Evolutionary conservation across 805 yeast genomes (phyloP).

Genomic region (Scheffersomyces coipomensis): DNA sequence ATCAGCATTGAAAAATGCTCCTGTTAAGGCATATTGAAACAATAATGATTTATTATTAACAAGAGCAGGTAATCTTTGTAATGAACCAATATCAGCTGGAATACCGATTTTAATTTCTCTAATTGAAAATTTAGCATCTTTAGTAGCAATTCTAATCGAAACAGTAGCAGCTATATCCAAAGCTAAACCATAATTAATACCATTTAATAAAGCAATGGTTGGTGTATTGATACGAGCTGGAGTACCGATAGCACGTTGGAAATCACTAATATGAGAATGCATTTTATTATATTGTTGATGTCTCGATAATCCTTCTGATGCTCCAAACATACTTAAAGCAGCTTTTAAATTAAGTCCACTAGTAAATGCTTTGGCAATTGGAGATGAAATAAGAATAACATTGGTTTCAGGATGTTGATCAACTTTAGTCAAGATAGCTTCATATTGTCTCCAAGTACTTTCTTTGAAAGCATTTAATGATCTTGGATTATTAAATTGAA

Average conservation of each 20-base stretch:
- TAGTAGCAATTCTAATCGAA: conserved; percentile 55
- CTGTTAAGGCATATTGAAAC: conserved; percentile 62
- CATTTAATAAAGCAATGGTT: conserved; percentile 67
- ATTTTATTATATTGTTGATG: conserved; percentile 12
- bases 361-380: conserved; percentile 54
- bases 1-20: conserved; percentile 50
- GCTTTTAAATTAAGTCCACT: conserved; percentile 64
- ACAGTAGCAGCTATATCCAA: conserved; percentile 62
- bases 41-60: conserved; percentile 56
- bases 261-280: conserved; percentile 42
- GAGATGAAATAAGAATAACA: conserved; percentile 54
- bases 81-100: conserved; percentile 76
- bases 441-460: conserved; percentile 57
- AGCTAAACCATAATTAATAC: conserved; percentile 64
- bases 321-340: conserved; percentile 10
- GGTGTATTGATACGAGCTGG: conserved; percentile 54
- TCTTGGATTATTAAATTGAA: conserved; percentile 62
- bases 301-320: conserved; percentile 1
- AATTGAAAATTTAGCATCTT: conserved; percentile 53
- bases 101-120: conserved; percentile 73
- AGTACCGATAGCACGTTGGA: conserved; percentile 55
- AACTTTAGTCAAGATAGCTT: conserved; percentile 44
- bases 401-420: conserved; percentile 45
- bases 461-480: conserved; percentile 57
- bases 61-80: conserved; percentile 61